Evolutionary conservation across 2,329 filamentous ascomycete genomes (phyloP).

Genomic region (Aspergillus neoniger): DNA sequence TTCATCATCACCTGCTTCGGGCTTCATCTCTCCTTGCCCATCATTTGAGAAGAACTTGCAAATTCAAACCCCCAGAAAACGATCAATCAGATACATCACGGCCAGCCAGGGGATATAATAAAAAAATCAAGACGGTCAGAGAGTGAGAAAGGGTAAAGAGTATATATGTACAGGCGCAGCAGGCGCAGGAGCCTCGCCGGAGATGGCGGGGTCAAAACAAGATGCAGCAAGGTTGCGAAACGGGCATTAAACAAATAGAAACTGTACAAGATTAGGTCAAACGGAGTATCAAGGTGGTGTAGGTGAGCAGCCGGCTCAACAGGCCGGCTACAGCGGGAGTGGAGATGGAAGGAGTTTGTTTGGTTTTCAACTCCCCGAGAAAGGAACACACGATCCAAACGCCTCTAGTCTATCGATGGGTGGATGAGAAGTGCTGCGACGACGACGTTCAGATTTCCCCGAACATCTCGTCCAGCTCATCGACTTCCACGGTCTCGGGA

Average conservation of each 20-base stretch:
- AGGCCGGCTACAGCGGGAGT: slow-evolving; percentile 4
- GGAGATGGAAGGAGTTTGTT: slow-evolving; percentile 9
- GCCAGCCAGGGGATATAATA: slow-evolving; percentile 19
- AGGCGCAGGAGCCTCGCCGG: slow-evolving; percentile 3
- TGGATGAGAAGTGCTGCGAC: background rate
- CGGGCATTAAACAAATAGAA: slow-evolving; percentile 20
- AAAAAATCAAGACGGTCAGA: slow-evolving; percentile 15
- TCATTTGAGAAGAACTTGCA: slow-evolving; percentile 9
- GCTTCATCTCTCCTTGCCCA: background rate
- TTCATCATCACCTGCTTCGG: slow-evolving; percentile 11
- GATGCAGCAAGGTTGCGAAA: background rate
- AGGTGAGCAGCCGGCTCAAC: background rate
- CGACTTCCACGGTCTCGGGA: slow-evolving; percentile 86
- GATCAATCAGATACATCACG: slow-evolving; percentile 22
- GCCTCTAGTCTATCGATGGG: slow-evolving; percentile 4
- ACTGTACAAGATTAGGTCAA: slow-evolving; percentile 21
- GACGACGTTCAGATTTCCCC: slow-evolving; percentile 63
- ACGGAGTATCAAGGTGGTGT: background rate
- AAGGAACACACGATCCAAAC: background rate
- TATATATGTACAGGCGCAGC: slow-evolving; percentile 23
- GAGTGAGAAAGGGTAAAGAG: slow-evolving; percentile 3
- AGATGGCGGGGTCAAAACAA: slow-evolving; percentile 4
- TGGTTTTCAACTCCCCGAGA: background rate
- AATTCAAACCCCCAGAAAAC: slow-evolving; percentile 11
- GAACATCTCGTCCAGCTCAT: slow-evolving; percentile 87